Evolutionary conservation across 2,329 filamentous ascomycete genomes (phyloP), one percentile per base, ranked within the genome.

Genomic region (Arthrobotrys sphaeroides): DNA sequence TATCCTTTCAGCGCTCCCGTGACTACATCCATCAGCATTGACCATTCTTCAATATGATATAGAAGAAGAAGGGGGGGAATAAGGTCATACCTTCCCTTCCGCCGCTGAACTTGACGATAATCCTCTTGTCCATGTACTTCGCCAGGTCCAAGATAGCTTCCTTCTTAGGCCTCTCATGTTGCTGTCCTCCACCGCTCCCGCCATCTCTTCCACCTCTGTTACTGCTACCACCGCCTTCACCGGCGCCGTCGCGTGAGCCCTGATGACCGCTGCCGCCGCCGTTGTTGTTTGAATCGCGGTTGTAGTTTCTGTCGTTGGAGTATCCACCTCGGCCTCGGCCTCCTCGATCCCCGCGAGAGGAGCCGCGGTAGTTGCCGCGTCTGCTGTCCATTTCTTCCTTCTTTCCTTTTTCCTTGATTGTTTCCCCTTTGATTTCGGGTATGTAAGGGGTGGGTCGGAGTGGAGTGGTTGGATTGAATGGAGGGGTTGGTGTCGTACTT

Each of bases 91-190:
- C 92, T 86, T 97, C 93, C 75, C 94, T 86, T 0, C 95, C 95
- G 43, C 95, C 95, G 81, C 93, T 97, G 83, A 99, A 98, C 84
- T 98, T 98, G 82, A 99, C 94, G 7, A 88, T 91, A 79, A 99
- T 93, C 81, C 91, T 88, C 88, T 97, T 96, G 83, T 99, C 93
- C 91, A 97, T 93, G 84, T 98, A 99, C 85, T 97, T 97, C 82
- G 87, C 89, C 80, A 99, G 84, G 82, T 99, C 94, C 64, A 99
- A 88, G 80, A 99, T 99, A 83, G 97, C 98, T 84, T 99, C 95
- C 86, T 98, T 98, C 89, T 97, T 97, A 76, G 93, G 92, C 80
- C 90, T 88, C 84, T 96, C 92, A 79, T 87, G 84, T 77, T 87
- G 84, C 74, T 86, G 83, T 68, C 84, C 83, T 53, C n/a, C n/a